phyloP scores from a whole-genome alignment of 108 stramenopile species.

The Schizochytrium sp. region DNA sequence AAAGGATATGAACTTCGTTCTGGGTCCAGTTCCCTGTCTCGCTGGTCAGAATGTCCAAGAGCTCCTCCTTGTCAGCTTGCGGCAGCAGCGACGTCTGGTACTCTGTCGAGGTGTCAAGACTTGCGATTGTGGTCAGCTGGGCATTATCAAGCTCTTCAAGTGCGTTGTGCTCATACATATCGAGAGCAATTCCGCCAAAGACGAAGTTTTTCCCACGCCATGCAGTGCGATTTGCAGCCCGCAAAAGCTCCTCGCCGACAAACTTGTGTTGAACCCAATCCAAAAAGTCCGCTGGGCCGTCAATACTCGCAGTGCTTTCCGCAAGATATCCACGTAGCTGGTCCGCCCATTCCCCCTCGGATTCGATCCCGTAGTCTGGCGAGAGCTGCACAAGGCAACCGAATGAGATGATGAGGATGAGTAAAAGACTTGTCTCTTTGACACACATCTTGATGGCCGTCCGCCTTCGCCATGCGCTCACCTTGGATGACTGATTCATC shows the following conservation, averaged over 20 bases:
- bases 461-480: background rate
- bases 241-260: background rate
- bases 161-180: background rate
- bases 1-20: background rate
- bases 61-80: background rate
- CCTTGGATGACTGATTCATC: background rate
- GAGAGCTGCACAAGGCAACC: background rate
- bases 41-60: background rate
- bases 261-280: background rate
- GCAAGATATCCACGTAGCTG: background rate
- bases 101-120: background rate
- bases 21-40: background rate
- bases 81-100: background rate
- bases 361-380: background rate
- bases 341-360: background rate
- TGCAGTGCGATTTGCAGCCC: background rate
- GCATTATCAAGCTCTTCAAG: background rate
- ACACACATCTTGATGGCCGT: constrained; percentile 8
- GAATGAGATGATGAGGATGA: background rate
- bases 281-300: background rate
- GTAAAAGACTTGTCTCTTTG: background rate
- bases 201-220: background rate
- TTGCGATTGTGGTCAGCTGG: too few species aligned
- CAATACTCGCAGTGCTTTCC: background rate
- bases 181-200: background rate